Base-by-base conservation (phyloP, 768 basidiomycete species). In the Amanita inopinata region DNA sequence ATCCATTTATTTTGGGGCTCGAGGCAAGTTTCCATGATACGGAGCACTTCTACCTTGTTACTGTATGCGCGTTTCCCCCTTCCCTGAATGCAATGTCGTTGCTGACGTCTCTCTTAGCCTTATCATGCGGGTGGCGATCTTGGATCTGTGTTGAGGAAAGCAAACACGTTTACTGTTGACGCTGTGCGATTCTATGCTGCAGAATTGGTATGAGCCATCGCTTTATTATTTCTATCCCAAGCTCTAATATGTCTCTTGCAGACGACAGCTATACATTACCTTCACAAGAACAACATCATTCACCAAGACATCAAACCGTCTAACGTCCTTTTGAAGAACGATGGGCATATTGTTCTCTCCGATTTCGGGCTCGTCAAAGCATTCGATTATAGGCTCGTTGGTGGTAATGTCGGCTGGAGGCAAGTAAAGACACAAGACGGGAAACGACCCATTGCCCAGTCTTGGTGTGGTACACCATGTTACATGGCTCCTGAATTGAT, bases 261-360 rank as follows among this genome's bases (percentile, higher is more conserved):
- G 25, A 18, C 22, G 5, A 10, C 15, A n/a, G 22, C 10, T 19
- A 45, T 43, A 18, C 40, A 24, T 14, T 22, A 44, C 15, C 63
- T 84, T 41, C 85, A 88, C 53, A 64, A 69, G 40, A 74, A 78
- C 53, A 80, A 80, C 33, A 78, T 87, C 48, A 80, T 86, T 1
- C 86, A 89, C 50, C 69, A 85, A 23, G 86, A 88, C 56, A 63
- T 88, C 51, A 88, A 88, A 62, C 64, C 86, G 42, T 82, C 84
- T 61, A 85, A 85, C 52, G 74, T 85, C 0, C 56, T 85, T 23
- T 43, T 51, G 17, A 47, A 47, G 35, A 38, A 41, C 33, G 36
- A 45, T 20, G 44, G 49, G 3, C 46, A 50, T 32, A 42, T 57
- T 14, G 45, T 56, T 28, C 49, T 59, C 33, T 45, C 55, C 27